A percentile compares a stretch with the other conserved stretches of the same genome.
Conservation (phyloP, 176 grass and related monocot genomes). For the Saccharum spontaneum region DNA sequence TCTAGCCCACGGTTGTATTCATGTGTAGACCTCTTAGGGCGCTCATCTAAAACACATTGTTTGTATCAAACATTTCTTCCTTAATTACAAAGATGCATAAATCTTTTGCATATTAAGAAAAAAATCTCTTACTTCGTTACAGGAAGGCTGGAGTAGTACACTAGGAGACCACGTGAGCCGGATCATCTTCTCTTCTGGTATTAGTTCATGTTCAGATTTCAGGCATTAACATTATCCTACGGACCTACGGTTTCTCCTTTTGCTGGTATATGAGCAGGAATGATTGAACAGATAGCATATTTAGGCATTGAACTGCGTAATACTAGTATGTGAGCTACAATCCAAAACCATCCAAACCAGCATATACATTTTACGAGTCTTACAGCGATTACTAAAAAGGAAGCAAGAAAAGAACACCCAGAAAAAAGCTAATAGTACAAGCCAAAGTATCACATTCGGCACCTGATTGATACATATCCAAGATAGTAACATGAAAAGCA, state of each 20-base stretch:
- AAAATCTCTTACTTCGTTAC: too few species aligned
- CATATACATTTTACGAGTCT: slow-evolving; percentile 16
- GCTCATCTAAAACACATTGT: too few species aligned
- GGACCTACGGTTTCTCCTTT: too few species aligned
- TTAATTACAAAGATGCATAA: too few species aligned
- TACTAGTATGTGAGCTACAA: background rate
- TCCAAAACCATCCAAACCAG: background rate
- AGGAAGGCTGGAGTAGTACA: too few species aligned
- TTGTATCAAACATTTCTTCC: too few species aligned
- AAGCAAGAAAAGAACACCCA: background rate
- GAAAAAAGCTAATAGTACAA: slow-evolving; percentile 15
- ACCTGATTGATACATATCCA: slow-evolving; percentile 4
- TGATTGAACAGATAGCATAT: background rate
- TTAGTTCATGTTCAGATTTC: too few species aligned
- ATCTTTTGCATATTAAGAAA: too few species aligned
- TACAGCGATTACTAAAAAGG: background rate
- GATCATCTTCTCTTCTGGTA: too few species aligned
- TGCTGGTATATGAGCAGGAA: background rate
- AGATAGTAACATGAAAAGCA: slow-evolving; percentile 12
- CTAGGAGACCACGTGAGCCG: background rate
- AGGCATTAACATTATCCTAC: too few species aligned
- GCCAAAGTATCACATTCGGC: slow-evolving; percentile 37
- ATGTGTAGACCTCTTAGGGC: too few species aligned
- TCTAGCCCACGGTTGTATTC: too few species aligned
- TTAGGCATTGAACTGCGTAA: background rate